phyloP scores from a whole-genome alignment of 164 flowering plant genomes.

The Vitis riparia region DNA sequence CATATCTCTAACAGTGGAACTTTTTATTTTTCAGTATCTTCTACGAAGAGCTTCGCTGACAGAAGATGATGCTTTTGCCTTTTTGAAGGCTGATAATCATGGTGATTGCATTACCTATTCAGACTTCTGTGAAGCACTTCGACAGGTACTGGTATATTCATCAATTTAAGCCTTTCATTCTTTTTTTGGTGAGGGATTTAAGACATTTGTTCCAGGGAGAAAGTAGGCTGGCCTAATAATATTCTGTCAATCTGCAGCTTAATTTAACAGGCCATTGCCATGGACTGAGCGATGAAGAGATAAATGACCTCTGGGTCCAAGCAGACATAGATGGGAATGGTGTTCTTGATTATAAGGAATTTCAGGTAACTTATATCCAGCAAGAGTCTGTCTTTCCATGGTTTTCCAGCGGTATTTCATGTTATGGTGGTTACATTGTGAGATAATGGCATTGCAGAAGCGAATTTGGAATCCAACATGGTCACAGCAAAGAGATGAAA shows the following conservation, averaged over 20 bases:
- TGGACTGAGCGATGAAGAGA: constrained; percentile 71
- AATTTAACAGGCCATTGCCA: constrained; percentile 65
- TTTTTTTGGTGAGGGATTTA: background rate
- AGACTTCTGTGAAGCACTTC: constrained; percentile 79
- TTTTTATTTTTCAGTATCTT: constrained; percentile 52
- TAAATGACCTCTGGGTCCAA: constrained; percentile 77
- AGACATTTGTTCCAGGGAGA: background rate
- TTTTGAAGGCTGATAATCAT: constrained; percentile 62
- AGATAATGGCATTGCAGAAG: constrained; percentile 44
- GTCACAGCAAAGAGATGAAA: constrained; percentile 46
- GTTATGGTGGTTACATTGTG: background rate
- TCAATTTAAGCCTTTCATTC: background rate
- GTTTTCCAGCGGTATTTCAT: background rate
- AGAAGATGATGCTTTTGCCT: constrained; percentile 79
- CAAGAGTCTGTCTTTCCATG: too few species aligned
- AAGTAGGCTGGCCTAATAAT: background rate
- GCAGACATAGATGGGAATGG: constrained; percentile 84
- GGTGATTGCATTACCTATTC: constrained; percentile 70
- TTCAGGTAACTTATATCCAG: constrained; percentile 53
- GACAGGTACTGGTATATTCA: constrained; percentile 51
- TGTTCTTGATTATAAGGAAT: constrained; percentile 68
- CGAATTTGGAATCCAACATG: constrained; percentile 69
- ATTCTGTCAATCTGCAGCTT: constrained; percentile 49
- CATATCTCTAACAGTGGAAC: constrained; percentile 13
- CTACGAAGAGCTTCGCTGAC: constrained; percentile 66